phyloP scores from a whole-genome alignment of 2,329 filamentous ascomycete species.

The Anthostomella pinea region DNA sequence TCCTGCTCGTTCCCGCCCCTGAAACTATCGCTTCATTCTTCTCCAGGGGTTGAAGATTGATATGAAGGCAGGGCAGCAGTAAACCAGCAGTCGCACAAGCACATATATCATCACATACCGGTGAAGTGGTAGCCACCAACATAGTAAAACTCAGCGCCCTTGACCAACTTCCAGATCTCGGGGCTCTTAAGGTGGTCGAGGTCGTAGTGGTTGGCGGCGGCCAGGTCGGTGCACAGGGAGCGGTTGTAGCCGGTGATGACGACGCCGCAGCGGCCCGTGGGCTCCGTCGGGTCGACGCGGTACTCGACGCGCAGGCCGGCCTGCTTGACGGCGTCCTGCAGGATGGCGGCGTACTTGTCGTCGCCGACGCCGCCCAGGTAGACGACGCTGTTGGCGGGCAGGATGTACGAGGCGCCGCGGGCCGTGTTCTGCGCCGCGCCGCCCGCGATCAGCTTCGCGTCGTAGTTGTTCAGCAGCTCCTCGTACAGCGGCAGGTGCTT shows the following conservation, averaged over 20 bases:
- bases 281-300: conserved; percentile 77
- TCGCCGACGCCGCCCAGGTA: conserved; percentile 93
- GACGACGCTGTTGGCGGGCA: conserved; percentile 82
- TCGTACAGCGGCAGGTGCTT: conserved; percentile 90
- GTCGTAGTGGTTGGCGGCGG: conserved; percentile 95
- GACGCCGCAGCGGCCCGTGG: conserved; percentile 92
- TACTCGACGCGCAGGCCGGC: conserved; percentile 94
- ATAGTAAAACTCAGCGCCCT: conserved; percentile 86
- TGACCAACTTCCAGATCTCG: conserved; percentile 86
- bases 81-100: background rate
- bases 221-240: conserved; percentile 91
- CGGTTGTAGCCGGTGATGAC: conserved; percentile 97
- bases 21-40: too few species aligned
- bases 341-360: conserved; percentile 91
- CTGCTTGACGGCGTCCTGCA: conserved; percentile 80
- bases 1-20: too few species aligned
- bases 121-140: conserved; percentile 97
- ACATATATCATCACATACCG: conserved; percentile 31
- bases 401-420: conserved; percentile 93
- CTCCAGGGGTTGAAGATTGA: too few species aligned
- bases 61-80: too few species aligned
- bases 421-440: conserved; percentile 98
- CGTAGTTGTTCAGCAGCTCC: conserved; percentile 86
- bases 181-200: conserved; percentile 88
- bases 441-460: conserved; percentile 92